Evolutionary conservation across 192 early-diverging fungal genomes (phyloP).

Genomic region (Umbelopsis sp.): DNA sequence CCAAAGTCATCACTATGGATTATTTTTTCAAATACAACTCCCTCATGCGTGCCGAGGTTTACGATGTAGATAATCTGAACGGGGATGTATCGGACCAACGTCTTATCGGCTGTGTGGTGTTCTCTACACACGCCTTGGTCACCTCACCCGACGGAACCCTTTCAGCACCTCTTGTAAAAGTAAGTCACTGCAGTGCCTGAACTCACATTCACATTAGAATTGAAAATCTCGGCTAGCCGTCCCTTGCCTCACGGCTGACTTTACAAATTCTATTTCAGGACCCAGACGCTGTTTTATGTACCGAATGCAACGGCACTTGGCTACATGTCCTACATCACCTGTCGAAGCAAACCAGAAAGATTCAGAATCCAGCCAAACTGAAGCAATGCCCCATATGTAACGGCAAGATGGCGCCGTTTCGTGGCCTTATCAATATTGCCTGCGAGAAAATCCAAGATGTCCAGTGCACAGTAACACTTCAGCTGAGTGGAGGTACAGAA

Average conservation of each 20-base stretch:
- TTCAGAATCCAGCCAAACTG: not conserved
- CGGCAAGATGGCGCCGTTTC: not conserved
- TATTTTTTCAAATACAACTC: constrained; percentile 20
- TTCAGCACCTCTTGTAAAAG: not conserved
- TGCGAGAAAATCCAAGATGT: constrained; percentile 20
- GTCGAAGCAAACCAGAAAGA: not conserved
- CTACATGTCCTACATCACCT: constrained; percentile 16
- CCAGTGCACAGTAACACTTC: constrained; percentile 12
- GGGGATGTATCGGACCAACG: not conserved
- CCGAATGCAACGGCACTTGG: constrained; percentile 17
- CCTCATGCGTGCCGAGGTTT: constrained; percentile 6
- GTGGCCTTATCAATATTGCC: constrained; percentile 21
- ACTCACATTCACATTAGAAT: no score
- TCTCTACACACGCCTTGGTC: constrained; percentile 7
- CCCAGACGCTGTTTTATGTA: constrained; percentile 16
- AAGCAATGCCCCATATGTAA: constrained; percentile 10
- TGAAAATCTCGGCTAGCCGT: no score
- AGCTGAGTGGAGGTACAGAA: constrained; percentile 13
- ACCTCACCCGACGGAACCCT: not conserved
- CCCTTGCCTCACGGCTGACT: not conserved
- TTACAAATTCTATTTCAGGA: not conserved
- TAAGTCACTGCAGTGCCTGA: not conserved
- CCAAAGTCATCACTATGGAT: constrained; percentile 15
- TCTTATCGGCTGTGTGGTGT: constrained; percentile 12
- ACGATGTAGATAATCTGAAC: constrained; percentile 6